Evolutionary conservation across 2,329 filamentous ascomycete genomes (phyloP).

Genomic region (Biscogniauxia marginata): DNA sequence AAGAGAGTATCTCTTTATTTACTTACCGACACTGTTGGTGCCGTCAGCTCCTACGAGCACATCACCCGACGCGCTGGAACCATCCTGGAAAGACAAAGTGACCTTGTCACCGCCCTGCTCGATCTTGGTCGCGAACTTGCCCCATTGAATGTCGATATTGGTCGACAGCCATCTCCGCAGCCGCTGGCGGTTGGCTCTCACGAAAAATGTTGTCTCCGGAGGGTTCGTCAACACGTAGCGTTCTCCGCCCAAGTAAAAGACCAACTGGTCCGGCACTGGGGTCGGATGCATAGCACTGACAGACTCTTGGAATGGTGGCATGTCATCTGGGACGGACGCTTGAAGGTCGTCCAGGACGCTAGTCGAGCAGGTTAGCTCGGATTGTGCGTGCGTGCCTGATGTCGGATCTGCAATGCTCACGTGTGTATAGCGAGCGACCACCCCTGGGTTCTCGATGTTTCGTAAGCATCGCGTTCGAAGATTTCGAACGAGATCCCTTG

Average conservation of each 20-base stretch:
- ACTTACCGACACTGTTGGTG: conserved; percentile 36
- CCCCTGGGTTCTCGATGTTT: conserved; percentile 11
- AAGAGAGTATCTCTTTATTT: too few relatives aligned
- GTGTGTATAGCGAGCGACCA: conserved; percentile 14
- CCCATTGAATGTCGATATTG: conserved; percentile 37
- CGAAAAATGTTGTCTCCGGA: conserved; percentile 7
- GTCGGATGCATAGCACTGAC: background rate
- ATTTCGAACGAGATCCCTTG: conserved; percentile 14
- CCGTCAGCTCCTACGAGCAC: conserved; percentile 50
- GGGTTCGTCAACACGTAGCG: background rate
- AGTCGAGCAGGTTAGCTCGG: background rate
- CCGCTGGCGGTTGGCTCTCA: conserved; percentile 32
- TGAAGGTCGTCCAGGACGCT: background rate
- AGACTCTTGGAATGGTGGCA: conserved; percentile 1
- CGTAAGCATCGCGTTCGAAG: conserved; percentile 13
- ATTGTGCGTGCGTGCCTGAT: background rate
- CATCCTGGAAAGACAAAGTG: conserved; percentile 44
- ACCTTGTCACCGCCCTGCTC: conserved; percentile 35
- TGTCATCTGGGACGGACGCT: background rate
- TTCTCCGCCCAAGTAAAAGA: background rate
- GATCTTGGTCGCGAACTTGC: conserved; percentile 36
- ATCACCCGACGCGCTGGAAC: conserved; percentile 40
- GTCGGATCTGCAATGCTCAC: conserved; percentile 2
- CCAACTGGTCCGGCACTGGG: background rate
- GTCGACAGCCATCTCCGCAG: conserved; percentile 29